Percentiles rank a stretch among this genome's conserved stretches.
phyloP scores from a whole-genome alignment of 2,329 filamentous ascomycete genomes.

The Cadophora gregata region DNA sequence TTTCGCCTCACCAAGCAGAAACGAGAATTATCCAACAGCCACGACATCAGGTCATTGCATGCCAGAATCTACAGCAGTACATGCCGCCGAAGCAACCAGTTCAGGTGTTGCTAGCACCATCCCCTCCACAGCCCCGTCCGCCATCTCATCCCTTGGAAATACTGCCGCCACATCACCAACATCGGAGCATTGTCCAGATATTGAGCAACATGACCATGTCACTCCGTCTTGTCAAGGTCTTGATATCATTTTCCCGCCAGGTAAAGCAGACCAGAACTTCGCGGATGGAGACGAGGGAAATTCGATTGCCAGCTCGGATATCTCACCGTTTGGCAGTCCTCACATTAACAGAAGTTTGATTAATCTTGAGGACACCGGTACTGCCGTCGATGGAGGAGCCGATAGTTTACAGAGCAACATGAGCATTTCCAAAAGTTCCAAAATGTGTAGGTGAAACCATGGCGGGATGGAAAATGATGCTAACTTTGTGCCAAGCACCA shows the following conservation, averaged over 20 bases:
- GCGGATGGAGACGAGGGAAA: not conserved
- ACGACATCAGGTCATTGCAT: not conserved
- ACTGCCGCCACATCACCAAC: slow-evolving; percentile 2
- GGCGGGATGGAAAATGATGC: not conserved
- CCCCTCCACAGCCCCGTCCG: too few species aligned
- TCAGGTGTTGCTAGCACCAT: not conserved
- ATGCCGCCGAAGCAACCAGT: not conserved
- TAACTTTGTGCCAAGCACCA: slow-evolving; percentile 1
- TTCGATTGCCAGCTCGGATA: not conserved
- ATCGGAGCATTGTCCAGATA: not conserved
- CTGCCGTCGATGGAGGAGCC: slow-evolving; percentile 10
- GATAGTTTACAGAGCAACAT: slow-evolving; percentile 10
- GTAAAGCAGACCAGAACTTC: not conserved
- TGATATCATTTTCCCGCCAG: not conserved
- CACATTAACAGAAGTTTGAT: not conserved
- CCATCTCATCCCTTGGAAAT: not conserved
- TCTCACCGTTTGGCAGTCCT: not conserved
- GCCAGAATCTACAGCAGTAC: not conserved
- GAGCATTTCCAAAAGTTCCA: not conserved
- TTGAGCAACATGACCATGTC: not conserved
- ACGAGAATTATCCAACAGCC: not conserved
- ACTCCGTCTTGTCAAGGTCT: not conserved
- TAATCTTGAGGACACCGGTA: not conserved
- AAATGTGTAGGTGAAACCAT: not conserved
- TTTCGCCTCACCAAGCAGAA: not conserved